Evolutionary conservation across 1,284 basidiomycete genomes (phyloP).

Genomic region (Rhodotorula sp.): DNA sequence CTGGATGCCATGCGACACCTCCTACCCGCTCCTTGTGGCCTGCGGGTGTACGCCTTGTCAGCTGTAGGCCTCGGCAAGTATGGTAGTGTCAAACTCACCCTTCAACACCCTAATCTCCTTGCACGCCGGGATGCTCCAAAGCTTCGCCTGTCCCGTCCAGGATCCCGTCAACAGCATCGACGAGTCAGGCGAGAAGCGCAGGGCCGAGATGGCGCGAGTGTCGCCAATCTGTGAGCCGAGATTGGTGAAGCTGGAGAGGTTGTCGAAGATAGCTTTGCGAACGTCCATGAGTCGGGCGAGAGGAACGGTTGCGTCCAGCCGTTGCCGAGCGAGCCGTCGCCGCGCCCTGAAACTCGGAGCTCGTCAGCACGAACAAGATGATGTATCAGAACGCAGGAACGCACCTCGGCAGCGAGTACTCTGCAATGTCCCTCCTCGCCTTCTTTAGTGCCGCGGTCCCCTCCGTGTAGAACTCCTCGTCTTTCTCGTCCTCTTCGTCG

Average conservation of each 20-base stretch:
- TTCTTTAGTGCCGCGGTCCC: conserved; percentile 81
- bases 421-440: conserved; percentile 78
- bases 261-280: conserved; percentile 80
- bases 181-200: conserved; percentile 91
- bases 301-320: conserved; percentile 80
- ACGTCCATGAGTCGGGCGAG: conserved; percentile 85
- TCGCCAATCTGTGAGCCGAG: conserved; percentile 97
- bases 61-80: not conserved
- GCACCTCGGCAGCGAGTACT: conserved; percentile 89
- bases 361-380: not conserved
- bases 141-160: conserved; percentile 91
- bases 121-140: conserved; percentile 92
- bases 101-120: conserved; percentile 69
- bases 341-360: conserved; percentile 71
- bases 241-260: conserved; percentile 73
- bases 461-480: conserved; percentile 95
- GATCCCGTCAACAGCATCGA: conserved; percentile 84
- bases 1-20: conserved; percentile 96
- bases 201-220: conserved; percentile 87
- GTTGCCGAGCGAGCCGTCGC: conserved; percentile 83
- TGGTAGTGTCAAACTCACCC: conserved; percentile 55
- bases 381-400: conserved; percentile 44
- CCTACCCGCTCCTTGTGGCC: conserved; percentile 89
- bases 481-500: conserved; percentile 63
- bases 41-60: conserved; percentile 41